Conservation (phyloP, 805 yeast genomes). For the Wickerhamiella siamensis region DNA sequence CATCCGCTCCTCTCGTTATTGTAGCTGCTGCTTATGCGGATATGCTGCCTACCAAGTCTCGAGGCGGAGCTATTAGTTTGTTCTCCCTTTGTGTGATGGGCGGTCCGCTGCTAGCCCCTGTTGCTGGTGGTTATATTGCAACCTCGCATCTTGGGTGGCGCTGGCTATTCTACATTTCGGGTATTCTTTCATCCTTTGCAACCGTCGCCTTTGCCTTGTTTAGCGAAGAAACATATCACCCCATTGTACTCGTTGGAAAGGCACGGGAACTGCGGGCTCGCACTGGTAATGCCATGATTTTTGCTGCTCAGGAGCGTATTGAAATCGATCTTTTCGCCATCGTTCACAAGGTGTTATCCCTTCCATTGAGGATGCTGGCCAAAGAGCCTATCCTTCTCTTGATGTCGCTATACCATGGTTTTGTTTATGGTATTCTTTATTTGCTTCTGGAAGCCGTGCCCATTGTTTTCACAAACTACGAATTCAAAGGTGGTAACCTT, state of each 20-base stretch:
- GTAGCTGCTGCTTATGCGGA: slow-evolving; percentile 16
- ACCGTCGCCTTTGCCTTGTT: slow-evolving; percentile 26
- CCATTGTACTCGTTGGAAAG: slow-evolving; percentile 28
- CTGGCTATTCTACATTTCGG: slow-evolving; percentile 38
- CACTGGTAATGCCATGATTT: slow-evolving; percentile 39
- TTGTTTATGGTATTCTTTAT: slow-evolving; percentile 28
- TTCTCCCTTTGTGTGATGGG: slow-evolving; percentile 9
- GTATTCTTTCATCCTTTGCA: slow-evolving; percentile 26
- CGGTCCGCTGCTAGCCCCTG: slow-evolving; percentile 20
- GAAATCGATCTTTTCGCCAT: slow-evolving; percentile 28
- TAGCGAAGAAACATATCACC: slow-evolving; percentile 24
- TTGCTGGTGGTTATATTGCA: slow-evolving; percentile 41
- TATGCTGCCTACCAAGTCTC: slow-evolving; percentile 9
- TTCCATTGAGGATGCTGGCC: slow-evolving; percentile 24
- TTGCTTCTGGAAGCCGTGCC: slow-evolving; percentile 27
- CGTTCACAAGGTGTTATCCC: slow-evolving; percentile 22
- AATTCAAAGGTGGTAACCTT: slow-evolving; percentile 43
- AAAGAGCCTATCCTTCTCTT: slow-evolving; percentile 27
- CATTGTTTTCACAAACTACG: slow-evolving; percentile 36
- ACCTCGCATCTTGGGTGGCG: slow-evolving; percentile 58
- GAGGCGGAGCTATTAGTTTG: slow-evolving; percentile 13
- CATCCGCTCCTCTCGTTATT: slow-evolving; percentile 45
- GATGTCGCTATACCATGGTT: slow-evolving; percentile 26
- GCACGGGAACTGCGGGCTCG: slow-evolving; percentile 32
- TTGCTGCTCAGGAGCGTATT: slow-evolving; percentile 34